Percentiles rank a stretch among this genome's conserved stretches.
Evolutionary conservation across 1,139 yeast species (phyloP).

Genomic region (Taphrina deformans): DNA sequence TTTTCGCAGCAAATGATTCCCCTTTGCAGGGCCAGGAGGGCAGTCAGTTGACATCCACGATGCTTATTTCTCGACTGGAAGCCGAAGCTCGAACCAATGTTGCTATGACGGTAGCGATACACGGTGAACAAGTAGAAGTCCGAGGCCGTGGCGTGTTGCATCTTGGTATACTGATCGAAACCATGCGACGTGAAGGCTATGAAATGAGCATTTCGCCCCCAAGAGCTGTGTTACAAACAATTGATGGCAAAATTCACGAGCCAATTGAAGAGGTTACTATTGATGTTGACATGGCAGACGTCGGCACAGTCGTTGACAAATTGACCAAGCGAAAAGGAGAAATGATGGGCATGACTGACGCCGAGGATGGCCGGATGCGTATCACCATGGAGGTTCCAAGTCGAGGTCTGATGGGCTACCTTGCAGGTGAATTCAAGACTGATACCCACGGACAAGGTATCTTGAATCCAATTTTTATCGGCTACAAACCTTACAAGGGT

Average conservation of each 20-base stretch:
- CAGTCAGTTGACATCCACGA: conserved; percentile 21
- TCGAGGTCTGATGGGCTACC: conserved; percentile 33
- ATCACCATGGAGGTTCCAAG: conserved; percentile 29
- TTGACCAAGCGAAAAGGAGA: conserved; percentile 32
- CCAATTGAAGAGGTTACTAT: conserved; percentile 30
- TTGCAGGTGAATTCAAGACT: conserved; percentile 34
- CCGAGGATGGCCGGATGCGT: conserved; percentile 29
- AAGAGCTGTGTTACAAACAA: conserved; percentile 16
- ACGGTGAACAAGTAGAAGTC: conserved; percentile 28
- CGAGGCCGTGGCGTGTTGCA: conserved; percentile 33
- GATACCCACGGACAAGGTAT: conserved; percentile 32
- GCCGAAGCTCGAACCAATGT: conserved; percentile 34
- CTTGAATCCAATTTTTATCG: conserved; percentile 19
- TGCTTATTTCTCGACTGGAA: conserved; percentile 14
- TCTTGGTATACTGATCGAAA: conserved; percentile 29
- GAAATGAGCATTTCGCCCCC: conserved; percentile 33
- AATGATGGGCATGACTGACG: conserved; percentile 24
- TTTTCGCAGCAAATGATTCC: conserved; percentile 31
- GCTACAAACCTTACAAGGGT: conserved; percentile 30
- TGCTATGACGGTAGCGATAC: conserved; percentile 12
- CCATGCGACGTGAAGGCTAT: conserved; percentile 31
- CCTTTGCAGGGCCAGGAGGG: conserved; percentile 32
- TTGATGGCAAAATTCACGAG: conserved; percentile 26
- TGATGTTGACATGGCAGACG: conserved; percentile 26
- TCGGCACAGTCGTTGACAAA: conserved; percentile 31